These are phyloP conservation scores for Sonneratia caseolaris DNA, from an alignment of 345 rosid genomes.

Conservation along the genomic window DNA sequence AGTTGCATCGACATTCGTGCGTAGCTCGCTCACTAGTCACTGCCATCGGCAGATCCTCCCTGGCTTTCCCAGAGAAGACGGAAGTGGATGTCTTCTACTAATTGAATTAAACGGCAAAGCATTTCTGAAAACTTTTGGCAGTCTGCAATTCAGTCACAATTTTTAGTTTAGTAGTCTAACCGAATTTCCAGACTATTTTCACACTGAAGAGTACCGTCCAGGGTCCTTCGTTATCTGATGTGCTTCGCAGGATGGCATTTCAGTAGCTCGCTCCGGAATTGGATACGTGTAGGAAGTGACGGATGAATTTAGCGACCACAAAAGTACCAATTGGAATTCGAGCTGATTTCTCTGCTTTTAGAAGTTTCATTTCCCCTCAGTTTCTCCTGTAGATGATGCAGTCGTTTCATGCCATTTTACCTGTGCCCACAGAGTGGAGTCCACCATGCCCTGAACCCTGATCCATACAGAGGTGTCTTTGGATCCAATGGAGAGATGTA, in stretches of 20 bases:
- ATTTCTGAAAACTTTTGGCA: too few relatives aligned
- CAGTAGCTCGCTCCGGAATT: background rate
- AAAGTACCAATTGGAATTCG: background rate
- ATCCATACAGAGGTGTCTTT: conserved; percentile 89
- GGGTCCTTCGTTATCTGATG: background rate
- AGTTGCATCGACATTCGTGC: too few relatives aligned
- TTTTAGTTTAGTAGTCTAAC: too few relatives aligned
- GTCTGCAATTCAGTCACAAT: too few relatives aligned
- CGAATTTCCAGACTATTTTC: background rate
- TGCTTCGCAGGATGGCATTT: background rate
- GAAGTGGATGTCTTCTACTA: too few relatives aligned
- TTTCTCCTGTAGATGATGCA: background rate
- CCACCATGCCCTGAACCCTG: conserved; percentile 95
- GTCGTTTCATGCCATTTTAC: background rate
- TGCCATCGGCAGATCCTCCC: too few relatives aligned
- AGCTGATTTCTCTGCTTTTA: background rate
- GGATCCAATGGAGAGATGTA: conserved; percentile 91
- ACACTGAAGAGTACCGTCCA: background rate
- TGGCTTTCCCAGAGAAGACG: background rate
- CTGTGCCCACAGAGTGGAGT: conserved; percentile 56
- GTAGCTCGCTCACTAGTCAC: too few relatives aligned
- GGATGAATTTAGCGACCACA: background rate
- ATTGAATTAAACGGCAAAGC: too few relatives aligned
- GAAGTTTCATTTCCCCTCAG: background rate
- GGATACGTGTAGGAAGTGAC: background rate